Conservation (phyloP, 1,139 yeast species). For the Hansenula sp. region DNA sequence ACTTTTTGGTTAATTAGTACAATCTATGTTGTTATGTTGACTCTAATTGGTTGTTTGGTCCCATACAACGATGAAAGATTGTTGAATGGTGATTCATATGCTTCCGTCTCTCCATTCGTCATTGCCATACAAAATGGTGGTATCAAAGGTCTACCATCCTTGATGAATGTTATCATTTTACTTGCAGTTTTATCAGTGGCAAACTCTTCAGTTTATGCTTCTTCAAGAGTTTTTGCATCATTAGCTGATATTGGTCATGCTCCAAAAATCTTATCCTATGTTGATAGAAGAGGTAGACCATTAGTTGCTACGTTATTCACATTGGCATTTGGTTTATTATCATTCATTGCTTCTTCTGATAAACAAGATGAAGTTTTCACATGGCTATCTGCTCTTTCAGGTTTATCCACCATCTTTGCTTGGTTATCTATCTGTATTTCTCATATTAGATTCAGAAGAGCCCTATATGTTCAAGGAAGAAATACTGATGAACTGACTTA, state of each 20-base stretch:
- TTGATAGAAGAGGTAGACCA: conserved; percentile 67
- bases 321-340: conserved; percentile 50
- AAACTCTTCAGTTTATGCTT: conserved; percentile 59
- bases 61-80: conserved; percentile 56
- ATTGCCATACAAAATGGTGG: conserved; percentile 48
- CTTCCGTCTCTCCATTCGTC: conserved; percentile 51
- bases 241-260: conserved; percentile 64
- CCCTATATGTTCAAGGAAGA: conserved; percentile 50
- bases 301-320: conserved; percentile 51
- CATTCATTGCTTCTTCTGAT: conserved; percentile 60
- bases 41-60: conserved; percentile 64
- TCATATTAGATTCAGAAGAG: conserved; percentile 61
- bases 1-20: conserved; percentile 73
- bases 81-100: conserved; percentile 42
- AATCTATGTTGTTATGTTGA: conserved; percentile 59
- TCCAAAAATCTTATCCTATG: conserved; percentile 52
- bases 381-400: conserved; percentile 67
- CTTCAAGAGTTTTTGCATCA: conserved; percentile 64
- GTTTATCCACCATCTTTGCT: conserved; percentile 61
- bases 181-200: conserved; percentile 70
- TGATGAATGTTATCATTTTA: conserved; percentile 47
- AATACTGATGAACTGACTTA: conserved; percentile 48
- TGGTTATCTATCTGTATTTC: conserved; percentile 63
- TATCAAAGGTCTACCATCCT: conserved; percentile 43
- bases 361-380: conserved; percentile 55